Percentiles rank a stretch among this genome's conserved stretches.
Evolutionary conservation across 192 early-diverging fungal species (phyloP).

Genomic region (Dispira simplex): DNA sequence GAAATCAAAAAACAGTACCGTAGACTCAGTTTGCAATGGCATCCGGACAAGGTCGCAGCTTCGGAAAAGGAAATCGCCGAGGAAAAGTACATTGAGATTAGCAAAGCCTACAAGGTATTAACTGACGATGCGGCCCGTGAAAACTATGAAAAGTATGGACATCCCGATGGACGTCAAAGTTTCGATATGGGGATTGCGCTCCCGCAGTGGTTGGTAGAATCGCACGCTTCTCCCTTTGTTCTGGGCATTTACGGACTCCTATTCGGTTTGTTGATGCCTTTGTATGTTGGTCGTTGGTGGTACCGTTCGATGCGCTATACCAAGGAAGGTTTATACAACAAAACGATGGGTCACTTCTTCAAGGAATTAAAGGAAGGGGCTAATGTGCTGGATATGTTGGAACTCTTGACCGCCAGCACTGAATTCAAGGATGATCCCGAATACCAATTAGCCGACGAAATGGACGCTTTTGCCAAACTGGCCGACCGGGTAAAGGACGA

Average conservation of each 20-base stretch:
- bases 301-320: conserved; percentile 73
- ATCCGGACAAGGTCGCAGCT: conserved; percentile 61
- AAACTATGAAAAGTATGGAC: conserved; percentile 90
- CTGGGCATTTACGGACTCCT: conserved; percentile 69
- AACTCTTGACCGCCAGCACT: conserved; percentile 51
- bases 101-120: conserved; percentile 89
- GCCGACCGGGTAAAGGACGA: conserved; percentile 23
- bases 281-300: conserved; percentile 91
- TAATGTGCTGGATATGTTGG: conserved; percentile 46
- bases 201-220: conserved; percentile 78
- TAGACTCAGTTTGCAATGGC: conserved; percentile 54
- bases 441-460: conserved; percentile 21
- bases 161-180: conserved; percentile 93
- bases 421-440: conserved; percentile 42
- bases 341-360: conserved; percentile 84
- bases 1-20: conserved; percentile 57
- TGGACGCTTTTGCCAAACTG: conserved; percentile 28
- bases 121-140: conserved; percentile 81
- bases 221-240: conserved; percentile 68
- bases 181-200: conserved; percentile 87
- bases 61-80: conserved; percentile 54
- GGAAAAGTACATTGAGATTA: conserved; percentile 67
- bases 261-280: conserved; percentile 81
- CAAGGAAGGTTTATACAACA: conserved; percentile 78
- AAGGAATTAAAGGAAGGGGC: conserved; percentile 72